Evolutionary conservation across 495 filamentous ascomycete genomes (phyloP).

Genomic region (Aspergillus taichungensis): DNA sequence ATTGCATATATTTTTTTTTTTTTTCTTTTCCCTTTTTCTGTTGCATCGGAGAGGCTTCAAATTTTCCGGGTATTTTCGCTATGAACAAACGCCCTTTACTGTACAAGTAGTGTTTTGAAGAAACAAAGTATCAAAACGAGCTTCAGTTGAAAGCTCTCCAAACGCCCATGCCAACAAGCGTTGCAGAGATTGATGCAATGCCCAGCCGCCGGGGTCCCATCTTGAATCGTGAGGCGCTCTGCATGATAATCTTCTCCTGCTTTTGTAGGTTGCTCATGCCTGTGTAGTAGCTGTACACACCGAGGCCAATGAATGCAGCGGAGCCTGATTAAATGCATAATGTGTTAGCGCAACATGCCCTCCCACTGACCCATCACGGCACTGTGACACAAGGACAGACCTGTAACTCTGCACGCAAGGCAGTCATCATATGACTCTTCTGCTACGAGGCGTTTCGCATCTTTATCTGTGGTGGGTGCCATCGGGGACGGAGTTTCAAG

Average conservation of each 20-base stretch:
- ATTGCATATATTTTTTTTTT: background rate
- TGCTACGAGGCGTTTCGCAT: constrained; percentile 45
- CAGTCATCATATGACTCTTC: constrained; percentile 63
- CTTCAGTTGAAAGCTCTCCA: constrained; percentile 48
- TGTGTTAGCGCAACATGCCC: background rate
- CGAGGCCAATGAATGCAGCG: constrained; percentile 81
- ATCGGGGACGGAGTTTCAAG: background rate
- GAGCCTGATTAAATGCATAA: constrained; percentile 47
- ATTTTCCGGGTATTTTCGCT: too few relatives aligned
- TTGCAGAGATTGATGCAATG: constrained; percentile 61
- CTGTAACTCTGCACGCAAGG: constrained; percentile 56
- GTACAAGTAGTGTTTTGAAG: background rate
- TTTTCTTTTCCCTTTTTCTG: background rate
- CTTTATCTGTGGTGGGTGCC: constrained; percentile 11
- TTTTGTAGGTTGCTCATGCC: constrained; percentile 66
- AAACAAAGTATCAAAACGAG: background rate
- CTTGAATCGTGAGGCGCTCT: constrained; percentile 64
- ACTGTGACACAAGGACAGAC: constrained; percentile 23
- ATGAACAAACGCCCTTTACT: background rate
- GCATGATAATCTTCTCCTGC: constrained; percentile 59
- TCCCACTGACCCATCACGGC: background rate
- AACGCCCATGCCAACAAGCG: constrained; percentile 60
- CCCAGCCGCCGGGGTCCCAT: constrained; percentile 63
- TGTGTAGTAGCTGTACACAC: constrained; percentile 75
- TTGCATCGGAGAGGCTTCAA: background rate